Conservation (phyloP, 768 basidiomycete species). For the Leccinellum albellum region DNA sequence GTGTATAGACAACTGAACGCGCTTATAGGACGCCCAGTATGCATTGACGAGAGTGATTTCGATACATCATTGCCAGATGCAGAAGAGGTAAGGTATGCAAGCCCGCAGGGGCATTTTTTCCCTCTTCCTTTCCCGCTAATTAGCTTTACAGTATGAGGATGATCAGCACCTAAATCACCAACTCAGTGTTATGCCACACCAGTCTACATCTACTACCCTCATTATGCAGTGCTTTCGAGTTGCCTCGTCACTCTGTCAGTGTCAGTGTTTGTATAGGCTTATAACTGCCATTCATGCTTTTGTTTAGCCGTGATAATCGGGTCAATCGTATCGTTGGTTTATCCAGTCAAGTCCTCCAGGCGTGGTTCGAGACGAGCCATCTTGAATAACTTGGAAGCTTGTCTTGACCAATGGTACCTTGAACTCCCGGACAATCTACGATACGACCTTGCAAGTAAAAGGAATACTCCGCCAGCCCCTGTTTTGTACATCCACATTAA, state of each 20-base stretch:
- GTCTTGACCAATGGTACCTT: constrained; percentile 72
- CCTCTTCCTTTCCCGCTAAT: constrained; percentile 1
- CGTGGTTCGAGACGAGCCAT: constrained; percentile 45
- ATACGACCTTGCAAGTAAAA: constrained; percentile 54
- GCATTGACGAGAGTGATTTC: constrained; percentile 66
- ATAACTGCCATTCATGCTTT: constrained; percentile 2
- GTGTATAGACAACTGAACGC: constrained; percentile 5
- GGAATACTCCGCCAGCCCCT: constrained; percentile 56
- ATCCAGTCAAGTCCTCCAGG: constrained; percentile 58
- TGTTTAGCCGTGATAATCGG: constrained; percentile 65
- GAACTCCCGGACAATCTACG: constrained; percentile 61
- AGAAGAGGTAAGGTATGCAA: constrained; percentile 41
- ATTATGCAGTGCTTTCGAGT: constrained; percentile 55
- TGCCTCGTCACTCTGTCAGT: constrained; percentile 58
- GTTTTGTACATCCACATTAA: constrained; percentile 67
- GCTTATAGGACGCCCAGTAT: constrained; percentile 55
- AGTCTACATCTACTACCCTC: constrained; percentile 39
- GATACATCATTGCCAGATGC: constrained; percentile 61
- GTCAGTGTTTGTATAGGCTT: constrained; percentile 36
- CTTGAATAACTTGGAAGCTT: constrained; percentile 55
- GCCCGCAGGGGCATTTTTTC: neutral
- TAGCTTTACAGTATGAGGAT: constrained; percentile 50
- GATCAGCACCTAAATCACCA: constrained; percentile 50
- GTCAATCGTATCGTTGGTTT: constrained; percentile 61
- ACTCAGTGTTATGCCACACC: constrained; percentile 36